phyloP scores from a whole-genome alignment of 768 basidiomycete genomes.

The Royoungia palumana region DNA sequence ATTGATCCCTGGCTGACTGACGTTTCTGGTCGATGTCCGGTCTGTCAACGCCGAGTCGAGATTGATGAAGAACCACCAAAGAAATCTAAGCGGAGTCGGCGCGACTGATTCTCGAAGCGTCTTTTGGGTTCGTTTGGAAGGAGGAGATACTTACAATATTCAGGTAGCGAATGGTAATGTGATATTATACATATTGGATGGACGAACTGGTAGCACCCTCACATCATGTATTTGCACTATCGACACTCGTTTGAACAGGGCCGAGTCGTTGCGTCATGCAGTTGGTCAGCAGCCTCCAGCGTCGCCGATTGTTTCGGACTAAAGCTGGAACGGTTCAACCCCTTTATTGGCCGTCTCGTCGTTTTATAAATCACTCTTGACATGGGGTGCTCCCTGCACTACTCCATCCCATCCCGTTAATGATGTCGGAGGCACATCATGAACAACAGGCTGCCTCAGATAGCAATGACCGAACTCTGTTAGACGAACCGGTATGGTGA shows the following conservation, averaged over 20 bases:
- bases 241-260: conserved; percentile 20
- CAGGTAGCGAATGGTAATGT: conserved; percentile 28
- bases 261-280: background rate
- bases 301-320: no score
- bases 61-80: conserved; percentile 37
- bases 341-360: background rate
- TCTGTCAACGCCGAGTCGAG: conserved; percentile 76
- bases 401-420: background rate
- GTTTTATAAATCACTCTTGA: conserved; percentile 20
- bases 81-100: conserved; percentile 27
- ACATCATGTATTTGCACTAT: conserved; percentile 24
- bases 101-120: conserved; percentile 14
- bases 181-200: conserved; percentile 31
- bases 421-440: conserved; percentile 2
- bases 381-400: background rate
- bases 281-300: no score
- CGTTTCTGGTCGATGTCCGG: conserved; percentile 84
- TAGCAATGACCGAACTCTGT: background rate
- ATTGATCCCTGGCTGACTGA: conserved; percentile 86
- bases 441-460: conserved; percentile 1
- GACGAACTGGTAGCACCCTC: conserved; percentile 23
- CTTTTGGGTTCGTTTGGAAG: conserved; percentile 5
- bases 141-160: conserved; percentile 27
- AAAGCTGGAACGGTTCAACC: background rate
- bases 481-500: conserved; percentile 11